phyloP scores from a whole-genome alignment of 495 filamentous ascomycete species.

The Xylaria bambusicola region DNA sequence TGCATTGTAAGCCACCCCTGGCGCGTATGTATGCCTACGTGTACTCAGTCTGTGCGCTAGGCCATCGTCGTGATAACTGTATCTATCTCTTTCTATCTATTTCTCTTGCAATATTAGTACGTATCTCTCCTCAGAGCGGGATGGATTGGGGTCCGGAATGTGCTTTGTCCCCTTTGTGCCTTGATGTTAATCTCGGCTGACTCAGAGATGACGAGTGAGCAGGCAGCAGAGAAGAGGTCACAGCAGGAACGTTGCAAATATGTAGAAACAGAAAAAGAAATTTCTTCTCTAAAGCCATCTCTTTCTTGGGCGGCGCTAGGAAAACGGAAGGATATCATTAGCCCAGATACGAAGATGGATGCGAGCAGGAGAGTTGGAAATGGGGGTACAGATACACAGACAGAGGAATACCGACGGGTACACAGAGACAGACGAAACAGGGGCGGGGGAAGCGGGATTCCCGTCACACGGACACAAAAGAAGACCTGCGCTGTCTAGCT shows the following conservation, averaged over 20 bases:
- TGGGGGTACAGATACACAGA: slow-evolving; percentile 10
- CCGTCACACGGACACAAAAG: slow-evolving; percentile 1
- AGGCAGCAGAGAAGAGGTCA: background rate
- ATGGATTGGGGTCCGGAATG: background rate
- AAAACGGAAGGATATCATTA: slow-evolving; percentile 13
- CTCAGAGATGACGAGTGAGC: background rate
- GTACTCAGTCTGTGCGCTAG: background rate
- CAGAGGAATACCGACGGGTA: slow-evolving; percentile 2
- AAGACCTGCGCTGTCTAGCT: background rate
- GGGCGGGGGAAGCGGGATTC: background rate
- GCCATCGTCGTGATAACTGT: background rate
- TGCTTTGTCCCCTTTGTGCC: background rate
- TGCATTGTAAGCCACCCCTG: background rate
- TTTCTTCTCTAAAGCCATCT: background rate
- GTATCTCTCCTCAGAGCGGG: slow-evolving; percentile 1
- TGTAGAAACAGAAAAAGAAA: too few species aligned
- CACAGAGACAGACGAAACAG: slow-evolving; percentile 4
- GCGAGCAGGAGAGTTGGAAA: background rate
- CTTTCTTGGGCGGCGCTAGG: background rate
- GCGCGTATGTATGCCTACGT: background rate
- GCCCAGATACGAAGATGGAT: slow-evolving; percentile 7
- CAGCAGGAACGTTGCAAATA: background rate
- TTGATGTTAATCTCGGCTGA: background rate
- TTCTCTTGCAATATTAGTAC: background rate
- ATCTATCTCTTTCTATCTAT: too few species aligned